Evolutionary conservation across 805 yeast species (phyloP), one percentile per base, ranked within the genome.

Genomic region (Pichia insulana): DNA sequence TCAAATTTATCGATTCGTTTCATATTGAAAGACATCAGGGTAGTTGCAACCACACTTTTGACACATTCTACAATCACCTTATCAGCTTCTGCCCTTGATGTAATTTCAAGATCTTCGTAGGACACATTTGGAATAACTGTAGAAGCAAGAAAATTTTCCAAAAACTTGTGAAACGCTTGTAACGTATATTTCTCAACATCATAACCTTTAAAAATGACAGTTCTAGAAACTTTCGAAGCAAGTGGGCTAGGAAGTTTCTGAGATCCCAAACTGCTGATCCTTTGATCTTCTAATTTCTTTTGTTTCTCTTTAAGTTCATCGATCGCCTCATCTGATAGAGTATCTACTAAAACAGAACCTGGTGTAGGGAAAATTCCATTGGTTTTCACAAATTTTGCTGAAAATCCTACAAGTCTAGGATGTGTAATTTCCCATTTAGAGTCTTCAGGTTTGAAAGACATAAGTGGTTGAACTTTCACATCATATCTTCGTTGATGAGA

Each of bases 361-460:
- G 92, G 90, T 15, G 74, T 65, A 2, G 89, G 86, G 53, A 86
- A 87, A 2, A 84, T 59, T 0, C 95, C 95, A 1, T 86, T 74
- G 15, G 83, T 63, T 53, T 86, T 87, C 6, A 92, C 95, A 46
- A 81, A 68, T 47, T 79, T 84, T 0, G 92, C 83, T 2, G 83
- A 72, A 1, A 83, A 78, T 7, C 74, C 72, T 53, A 84, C 92
- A 56, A 82, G 82, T 0, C 86, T 90, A 1, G 34, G 25, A 1
- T 95, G 88, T 28, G 71, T 69, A 19, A 73, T 64, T 39, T 85
- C 92, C 95, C 95, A 86, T 38, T 68, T 62, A 0, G 85, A 68
- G 16, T 65, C 67, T 11, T 62, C 53, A 11, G 80, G 64, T 37
- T 64, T 63, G n/a, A 83, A 58, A 36, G 73, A 64, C 34, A 74